Evolutionary conservation across 1,139 yeast species (phyloP), one percentile per base, ranked within the genome.

Genomic region (Geotrichum phurueaensis): DNA sequence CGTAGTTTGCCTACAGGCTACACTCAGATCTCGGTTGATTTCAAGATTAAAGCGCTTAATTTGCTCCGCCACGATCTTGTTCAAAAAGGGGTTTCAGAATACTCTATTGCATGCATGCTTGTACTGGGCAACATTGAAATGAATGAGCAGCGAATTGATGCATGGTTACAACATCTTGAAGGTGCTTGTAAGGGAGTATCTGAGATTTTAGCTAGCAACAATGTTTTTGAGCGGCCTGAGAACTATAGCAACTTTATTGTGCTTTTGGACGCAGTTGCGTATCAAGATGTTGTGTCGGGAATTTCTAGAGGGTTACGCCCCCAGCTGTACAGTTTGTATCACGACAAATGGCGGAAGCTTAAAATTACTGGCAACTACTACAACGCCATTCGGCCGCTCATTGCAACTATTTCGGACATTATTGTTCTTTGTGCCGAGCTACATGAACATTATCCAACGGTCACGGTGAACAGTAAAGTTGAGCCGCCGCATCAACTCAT

Each of bases 21-120:
- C 51, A 25, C 54, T 6, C 58, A 59, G 49, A 48, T 54, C 9
- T 49, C 61, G 12, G 51, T 59, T 5, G 59, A 59, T 23, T 59
- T 59, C 20, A 55, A 59, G 39, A 55, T 59, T 20, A 50, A 48
- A 31, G 58, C 61, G 15, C 48, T 59, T 9, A 59, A 51, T 18
- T 43, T 51, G n/a, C 56, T 59, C 9, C 48, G 61, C 23, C 59
- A 59, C 22, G 61, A 59, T 36, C 51, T 59, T 2, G 58, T 47
- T 20, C 48, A 52, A 22, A 31, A 45, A 4, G 61, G 61, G 9
- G 57, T 60, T 3, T 60, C 62, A 6, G 56, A 56, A 39, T 49
- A 53, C 13, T 60, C 62, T 6, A 53, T 60, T 13, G 45, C 51
- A 4, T 60, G 62, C 56, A 60, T 60, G 58, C 57, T 60, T 18